Conservation (phyloP, 2,329 filamentous ascomycete genomes). For the Sporothrix globosa region DNA sequence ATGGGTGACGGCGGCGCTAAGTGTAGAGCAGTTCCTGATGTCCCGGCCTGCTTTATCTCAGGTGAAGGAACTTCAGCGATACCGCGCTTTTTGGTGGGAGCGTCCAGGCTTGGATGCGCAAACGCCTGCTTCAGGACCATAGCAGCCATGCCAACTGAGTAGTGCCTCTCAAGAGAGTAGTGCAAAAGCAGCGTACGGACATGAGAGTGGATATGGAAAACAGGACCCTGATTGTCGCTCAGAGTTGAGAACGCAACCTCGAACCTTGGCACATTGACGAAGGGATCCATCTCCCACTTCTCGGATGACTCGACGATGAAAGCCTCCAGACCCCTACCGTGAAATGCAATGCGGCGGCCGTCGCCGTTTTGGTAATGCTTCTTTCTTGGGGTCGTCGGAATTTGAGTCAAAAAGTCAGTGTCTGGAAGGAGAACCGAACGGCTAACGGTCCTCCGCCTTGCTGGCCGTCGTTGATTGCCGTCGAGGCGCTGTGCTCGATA, state of each 20-base stretch:
- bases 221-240: conserved; percentile 82
- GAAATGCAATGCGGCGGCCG: conserved; percentile 78
- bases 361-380: conserved; percentile 66
- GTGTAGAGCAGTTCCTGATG: background rate
- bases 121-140: conserved; percentile 76
- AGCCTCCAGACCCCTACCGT: conserved; percentile 81
- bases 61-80: conserved; percentile 3
- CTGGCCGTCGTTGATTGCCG: conserved; percentile 58
- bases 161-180: conserved; percentile 93
- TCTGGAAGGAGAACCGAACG: conserved; percentile 70
- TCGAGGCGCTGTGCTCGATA: conserved; percentile 83
- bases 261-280: conserved; percentile 81
- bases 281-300: conserved; percentile 81
- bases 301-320: conserved; percentile 89
- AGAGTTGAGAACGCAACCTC: conserved; percentile 83
- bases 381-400: conserved; percentile 58
- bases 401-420: conserved; percentile 60
- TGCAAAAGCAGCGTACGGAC: conserved; percentile 78
- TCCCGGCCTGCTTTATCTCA: background rate
- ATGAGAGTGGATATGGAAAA: conserved; percentile 84
- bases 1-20: conserved; percentile 18
- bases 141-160: conserved; percentile 79
- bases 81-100: conserved; percentile 33
- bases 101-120: conserved; percentile 54
- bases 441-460: conserved; percentile 74